These are phyloP conservation scores for Rhodamnia argentea DNA, from an alignment of 345 rosid genomes.

Conservation along the genomic window DNA sequence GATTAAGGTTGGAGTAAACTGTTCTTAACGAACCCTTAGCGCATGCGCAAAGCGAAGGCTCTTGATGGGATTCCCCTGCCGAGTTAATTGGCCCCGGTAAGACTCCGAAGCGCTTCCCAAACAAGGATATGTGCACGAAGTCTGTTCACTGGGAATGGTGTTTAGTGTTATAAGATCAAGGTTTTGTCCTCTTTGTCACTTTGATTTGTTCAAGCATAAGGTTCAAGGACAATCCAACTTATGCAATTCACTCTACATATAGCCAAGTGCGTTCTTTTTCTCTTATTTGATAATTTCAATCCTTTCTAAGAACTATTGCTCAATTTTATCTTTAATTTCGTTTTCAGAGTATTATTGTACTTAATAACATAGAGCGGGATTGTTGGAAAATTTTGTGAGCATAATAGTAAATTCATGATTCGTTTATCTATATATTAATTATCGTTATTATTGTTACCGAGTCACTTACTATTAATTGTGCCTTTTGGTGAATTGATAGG, in stretches of 20 bases:
- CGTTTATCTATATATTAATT: neutral
- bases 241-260: neutral
- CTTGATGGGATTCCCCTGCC: neutral
- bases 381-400: neutral
- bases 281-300: neutral
- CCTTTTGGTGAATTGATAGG: neutral
- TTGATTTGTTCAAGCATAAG: neutral
- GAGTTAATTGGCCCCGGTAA: neutral
- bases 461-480: neutral
- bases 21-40: neutral
- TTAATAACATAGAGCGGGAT: neutral
- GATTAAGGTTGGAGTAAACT: neutral
- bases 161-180: no score
- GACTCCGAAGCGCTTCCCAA: neutral
- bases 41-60: neutral
- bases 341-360: neutral
- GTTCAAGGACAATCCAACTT: neutral
- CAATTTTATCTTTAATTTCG: neutral
- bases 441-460: neutral
- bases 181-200: no score
- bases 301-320: neutral
- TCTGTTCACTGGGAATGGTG: neutral
- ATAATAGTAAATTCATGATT: neutral
- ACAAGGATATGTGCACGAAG: neutral
- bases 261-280: neutral